These are phyloP conservation scores for Exophiala sp. DNA, from an alignment of 2,329 filamentous ascomycete genomes.

Conservation along the genomic window DNA sequence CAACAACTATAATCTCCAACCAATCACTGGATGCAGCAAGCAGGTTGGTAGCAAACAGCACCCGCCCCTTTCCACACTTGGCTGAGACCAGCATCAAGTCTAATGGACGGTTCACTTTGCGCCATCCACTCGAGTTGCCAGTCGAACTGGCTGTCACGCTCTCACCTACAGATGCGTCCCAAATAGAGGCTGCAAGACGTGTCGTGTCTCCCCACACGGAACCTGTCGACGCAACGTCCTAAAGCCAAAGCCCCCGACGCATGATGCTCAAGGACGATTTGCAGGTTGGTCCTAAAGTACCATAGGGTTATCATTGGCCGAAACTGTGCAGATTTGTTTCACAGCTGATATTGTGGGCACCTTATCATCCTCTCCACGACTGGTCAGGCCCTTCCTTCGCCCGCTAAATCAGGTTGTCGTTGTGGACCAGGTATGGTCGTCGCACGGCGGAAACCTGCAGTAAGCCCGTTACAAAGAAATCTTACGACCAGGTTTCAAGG, in stretches of 20 bases:
- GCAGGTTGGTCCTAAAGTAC: slow-evolving; percentile 11
- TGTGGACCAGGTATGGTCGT: slow-evolving; percentile 22
- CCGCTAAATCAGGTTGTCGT: slow-evolving; percentile 21
- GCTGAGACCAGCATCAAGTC: slow-evolving; percentile 4
- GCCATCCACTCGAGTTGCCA: slow-evolving; percentile 8
- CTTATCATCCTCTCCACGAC: slow-evolving; percentile 12
- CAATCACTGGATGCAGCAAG: slow-evolving; percentile 11
- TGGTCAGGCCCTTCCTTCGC: slow-evolving; percentile 14
- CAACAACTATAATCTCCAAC: slow-evolving; percentile 10
- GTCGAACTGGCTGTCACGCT: slow-evolving; percentile 12
- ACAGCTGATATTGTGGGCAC: slow-evolving; percentile 21
- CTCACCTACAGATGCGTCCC: slow-evolving; percentile 7
- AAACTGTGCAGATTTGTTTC: slow-evolving; percentile 15
- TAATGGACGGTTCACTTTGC: not conserved
- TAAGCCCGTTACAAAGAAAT: slow-evolving; percentile 25
- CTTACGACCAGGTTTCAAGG: slow-evolving; percentile 25
- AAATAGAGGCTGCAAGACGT: slow-evolving; percentile 7
- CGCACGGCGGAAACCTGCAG: slow-evolving; percentile 22
- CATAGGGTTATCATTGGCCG: slow-evolving; percentile 11
- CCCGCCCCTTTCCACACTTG: slow-evolving; percentile 5
- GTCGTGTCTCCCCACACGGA: slow-evolving; percentile 24
- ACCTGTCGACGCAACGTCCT: slow-evolving; percentile 19
- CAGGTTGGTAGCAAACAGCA: slow-evolving; percentile 19
- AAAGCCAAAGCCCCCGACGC: slow-evolving; percentile 17
- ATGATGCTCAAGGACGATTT: slow-evolving; percentile 9